Percentiles rank a stretch among this genome's conserved stretches.
Conservation (phyloP, 2,329 filamentous ascomycete genomes). For the Amesomyces nigricolor region DNA sequence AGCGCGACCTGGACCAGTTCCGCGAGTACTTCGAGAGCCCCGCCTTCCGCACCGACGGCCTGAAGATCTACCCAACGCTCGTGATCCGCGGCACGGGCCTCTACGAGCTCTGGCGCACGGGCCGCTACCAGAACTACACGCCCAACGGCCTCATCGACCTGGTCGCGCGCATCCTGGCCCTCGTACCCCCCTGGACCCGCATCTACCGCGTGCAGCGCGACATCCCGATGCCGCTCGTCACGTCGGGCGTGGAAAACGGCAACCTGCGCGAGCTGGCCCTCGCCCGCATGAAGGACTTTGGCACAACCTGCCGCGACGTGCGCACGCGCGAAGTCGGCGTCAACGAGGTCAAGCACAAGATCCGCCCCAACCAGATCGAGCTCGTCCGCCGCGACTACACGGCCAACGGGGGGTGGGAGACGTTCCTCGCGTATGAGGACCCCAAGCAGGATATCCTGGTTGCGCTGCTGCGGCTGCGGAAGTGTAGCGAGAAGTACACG, state of each 20-base stretch:
- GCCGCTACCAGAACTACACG: conserved; percentile 96
- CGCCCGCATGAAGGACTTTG: conserved; percentile 98
- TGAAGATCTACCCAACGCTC: conserved; percentile 97
- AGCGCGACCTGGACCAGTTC: conserved; percentile 94
- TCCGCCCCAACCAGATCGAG: conserved; percentile 91
- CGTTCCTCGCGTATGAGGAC: conserved; percentile 95
- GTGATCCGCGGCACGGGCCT: conserved; percentile 94
- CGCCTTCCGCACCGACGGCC: conserved; percentile 87
- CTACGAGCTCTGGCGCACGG: conserved; percentile 96
- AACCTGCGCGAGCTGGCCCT: conserved; percentile 90
- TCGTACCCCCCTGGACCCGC: conserved; percentile 94
- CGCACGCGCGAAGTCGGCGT: conserved; percentile 94
- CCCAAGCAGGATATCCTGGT: conserved; percentile 98
- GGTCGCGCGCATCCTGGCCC: conserved; percentile 88
- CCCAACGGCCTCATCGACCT: conserved; percentile 94
- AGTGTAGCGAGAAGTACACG: conserved; percentile 87
- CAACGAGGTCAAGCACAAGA: conserved; percentile 99
- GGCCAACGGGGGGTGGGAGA: conserved; percentile 97
- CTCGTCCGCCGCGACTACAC: conserved; percentile 88
- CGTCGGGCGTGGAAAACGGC: conserved; percentile 94
- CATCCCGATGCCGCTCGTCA: conserved; percentile 99
- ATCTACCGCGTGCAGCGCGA: conserved; percentile 98
- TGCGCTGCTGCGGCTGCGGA: conserved; percentile 78
- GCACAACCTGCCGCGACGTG: conserved; percentile 92
- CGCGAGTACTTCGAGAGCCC: conserved; percentile 97